Conservation (phyloP, 2,329 filamentous ascomycete species). For the Aspergillus jensenii region DNA sequence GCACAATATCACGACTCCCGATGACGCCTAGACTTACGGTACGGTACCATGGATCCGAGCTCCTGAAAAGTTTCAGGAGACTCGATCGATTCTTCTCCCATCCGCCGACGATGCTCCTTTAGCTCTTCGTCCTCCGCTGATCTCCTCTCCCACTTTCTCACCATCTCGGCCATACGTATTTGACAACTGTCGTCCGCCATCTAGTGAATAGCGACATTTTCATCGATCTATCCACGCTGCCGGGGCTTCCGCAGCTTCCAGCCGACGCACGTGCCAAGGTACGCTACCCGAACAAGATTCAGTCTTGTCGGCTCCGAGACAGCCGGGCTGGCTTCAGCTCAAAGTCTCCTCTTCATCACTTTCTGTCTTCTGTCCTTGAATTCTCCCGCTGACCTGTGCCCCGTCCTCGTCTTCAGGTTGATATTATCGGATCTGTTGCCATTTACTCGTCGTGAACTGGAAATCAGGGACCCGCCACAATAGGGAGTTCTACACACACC, state of each 20-base stretch:
- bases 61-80: not conserved
- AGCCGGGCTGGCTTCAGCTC: not conserved
- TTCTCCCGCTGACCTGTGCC: not conserved
- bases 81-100: not conserved
- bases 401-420: conserved; percentile 1
- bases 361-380: not conserved
- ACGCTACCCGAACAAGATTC: conserved; percentile 11
- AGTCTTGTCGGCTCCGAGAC: conserved; percentile 10
- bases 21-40: not conserved
- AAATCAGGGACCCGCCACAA: not conserved
- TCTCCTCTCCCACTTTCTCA: not conserved
- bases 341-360: not conserved
- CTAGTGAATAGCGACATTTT: not conserved
- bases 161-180: not conserved
- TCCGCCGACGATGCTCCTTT: not conserved
- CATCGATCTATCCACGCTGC: not conserved
- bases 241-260: conserved; percentile 14
- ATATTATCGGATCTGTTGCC: conserved; percentile 1
- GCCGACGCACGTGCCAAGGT: conserved; percentile 19
- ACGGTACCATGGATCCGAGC: conserved; percentile 5
- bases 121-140: conserved; percentile 1
- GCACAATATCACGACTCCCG: not conserved
- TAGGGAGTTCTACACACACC: not conserved
- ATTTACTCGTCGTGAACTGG: not conserved
- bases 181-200: not conserved